A percentile compares a stretch with the other conserved stretches of the same genome.
These are phyloP conservation scores for Blastobotrys arbuscula DNA, from an alignment of 1,139 yeast species.

Conservation along the genomic window DNA sequence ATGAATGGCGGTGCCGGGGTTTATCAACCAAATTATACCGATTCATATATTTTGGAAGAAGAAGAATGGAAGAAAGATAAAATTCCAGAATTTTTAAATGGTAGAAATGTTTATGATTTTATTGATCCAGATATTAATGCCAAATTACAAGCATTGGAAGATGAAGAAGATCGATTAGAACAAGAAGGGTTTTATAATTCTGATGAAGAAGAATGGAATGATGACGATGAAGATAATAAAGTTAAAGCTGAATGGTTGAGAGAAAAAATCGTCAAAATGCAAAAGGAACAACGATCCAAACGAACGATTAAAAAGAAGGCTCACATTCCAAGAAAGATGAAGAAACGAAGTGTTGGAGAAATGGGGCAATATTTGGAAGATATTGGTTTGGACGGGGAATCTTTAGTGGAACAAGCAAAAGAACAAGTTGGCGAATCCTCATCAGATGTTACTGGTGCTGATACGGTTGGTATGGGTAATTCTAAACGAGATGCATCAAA, in stretches of 20 bases:
- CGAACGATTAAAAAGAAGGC: conserved; percentile 85
- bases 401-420: conserved; percentile 42
- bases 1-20: conserved; percentile 99
- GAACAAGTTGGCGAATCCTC: conserved; percentile 53
- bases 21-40: conserved; percentile 86
- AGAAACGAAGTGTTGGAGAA: conserved; percentile 66
- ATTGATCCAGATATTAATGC: conserved; percentile 93
- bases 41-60: conserved; percentile 83
- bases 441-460: conserved; percentile 61
- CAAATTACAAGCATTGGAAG: conserved; percentile 90
- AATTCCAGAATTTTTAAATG: conserved; percentile 95
- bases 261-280: conserved; percentile 90
- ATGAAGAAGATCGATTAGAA: conserved; percentile 92
- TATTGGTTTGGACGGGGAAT: conserved; percentile 79
- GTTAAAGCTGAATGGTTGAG: conserved; percentile 95
- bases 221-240: conserved; percentile 64
- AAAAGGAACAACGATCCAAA: conserved; percentile 79
- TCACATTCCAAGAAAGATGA: conserved; percentile 86
- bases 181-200: conserved; percentile 93
- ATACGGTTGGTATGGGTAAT: conserved; percentile 49
- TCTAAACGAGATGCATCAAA: conserved; percentile 30
- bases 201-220: conserved; percentile 67
- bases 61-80: conserved; percentile 97
- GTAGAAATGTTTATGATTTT: conserved; percentile 95
- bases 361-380: conserved; percentile 87